Evolutionary conservation across 2,329 filamentous ascomycete species (phyloP).

Genomic region (Cercospora sp.): DNA sequence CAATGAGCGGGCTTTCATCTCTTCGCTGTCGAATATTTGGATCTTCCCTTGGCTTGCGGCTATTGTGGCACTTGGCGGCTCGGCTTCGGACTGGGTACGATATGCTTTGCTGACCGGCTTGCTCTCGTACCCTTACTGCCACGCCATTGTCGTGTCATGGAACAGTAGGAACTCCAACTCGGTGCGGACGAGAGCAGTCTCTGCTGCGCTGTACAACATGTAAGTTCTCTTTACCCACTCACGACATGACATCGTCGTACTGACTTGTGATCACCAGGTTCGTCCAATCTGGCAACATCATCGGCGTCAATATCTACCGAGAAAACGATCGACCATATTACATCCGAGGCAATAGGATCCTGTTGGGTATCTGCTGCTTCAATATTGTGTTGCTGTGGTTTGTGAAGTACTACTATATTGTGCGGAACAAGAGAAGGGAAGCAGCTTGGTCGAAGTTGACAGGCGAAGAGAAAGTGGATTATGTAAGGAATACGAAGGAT

Average conservation of each 20-base stretch:
- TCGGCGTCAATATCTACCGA: slow-evolving; percentile 52
- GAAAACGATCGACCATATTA: slow-evolving; percentile 50
- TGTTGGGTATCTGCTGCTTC: slow-evolving; percentile 35
- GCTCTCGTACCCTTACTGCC: slow-evolving; percentile 47
- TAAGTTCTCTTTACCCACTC: background rate
- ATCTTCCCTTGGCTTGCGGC: slow-evolving; percentile 59
- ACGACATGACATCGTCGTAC: background rate
- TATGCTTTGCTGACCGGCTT: slow-evolving; percentile 43
- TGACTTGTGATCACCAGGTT: slow-evolving; percentile 17
- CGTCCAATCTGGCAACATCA: slow-evolving; percentile 49
- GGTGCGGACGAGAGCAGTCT: slow-evolving; percentile 47
- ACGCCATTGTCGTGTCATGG: slow-evolving; percentile 48
- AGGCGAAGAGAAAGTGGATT: slow-evolving; percentile 38
- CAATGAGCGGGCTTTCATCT: slow-evolving; percentile 55
- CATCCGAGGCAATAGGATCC: slow-evolving; percentile 43
- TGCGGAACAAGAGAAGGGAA: slow-evolving; percentile 35
- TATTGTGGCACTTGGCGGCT: slow-evolving; percentile 39
- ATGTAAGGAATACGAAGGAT: slow-evolving; percentile 40
- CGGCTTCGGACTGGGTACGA: slow-evolving; percentile 41
- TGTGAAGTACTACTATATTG: slow-evolving; percentile 40
- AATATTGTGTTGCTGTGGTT: slow-evolving; percentile 37
- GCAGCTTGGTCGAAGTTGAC: slow-evolving; percentile 43
- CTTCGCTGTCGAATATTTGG: slow-evolving; percentile 51
- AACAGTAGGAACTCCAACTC: slow-evolving; percentile 46
- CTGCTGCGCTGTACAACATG: slow-evolving; percentile 46